Conservation (phyloP, 805 yeast genomes). For the Ogataea henricii region DNA sequence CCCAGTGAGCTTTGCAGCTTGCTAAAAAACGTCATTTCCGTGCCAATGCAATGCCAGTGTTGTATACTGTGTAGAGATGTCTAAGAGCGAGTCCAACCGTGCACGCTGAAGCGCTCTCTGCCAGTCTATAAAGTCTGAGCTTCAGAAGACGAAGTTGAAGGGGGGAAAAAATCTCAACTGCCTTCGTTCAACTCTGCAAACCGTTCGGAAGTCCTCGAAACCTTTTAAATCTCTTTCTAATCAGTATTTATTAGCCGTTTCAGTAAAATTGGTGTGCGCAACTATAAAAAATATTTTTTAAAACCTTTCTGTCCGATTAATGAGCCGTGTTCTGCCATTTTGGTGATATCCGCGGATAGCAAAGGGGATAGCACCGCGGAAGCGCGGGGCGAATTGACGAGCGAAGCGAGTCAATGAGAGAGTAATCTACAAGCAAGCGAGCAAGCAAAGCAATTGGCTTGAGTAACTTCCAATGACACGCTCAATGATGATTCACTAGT, state of each 20-base stretch:
- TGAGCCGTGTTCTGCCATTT: constrained; percentile 3
- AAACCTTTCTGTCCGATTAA: background rate
- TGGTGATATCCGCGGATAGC: background rate
- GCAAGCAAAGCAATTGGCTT: too few relatives aligned
- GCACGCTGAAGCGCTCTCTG: background rate
- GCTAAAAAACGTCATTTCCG: constrained; percentile 23
- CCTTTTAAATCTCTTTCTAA: background rate
- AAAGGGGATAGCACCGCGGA: constrained; percentile 1
- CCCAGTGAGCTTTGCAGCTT: constrained; percentile 22
- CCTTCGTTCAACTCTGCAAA: too few relatives aligned
- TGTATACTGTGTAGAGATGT: background rate
- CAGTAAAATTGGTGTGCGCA: background rate
- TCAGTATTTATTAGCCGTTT: background rate
- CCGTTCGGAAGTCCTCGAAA: too few relatives aligned
- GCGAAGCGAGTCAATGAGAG: too few relatives aligned
- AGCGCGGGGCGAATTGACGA: background rate
- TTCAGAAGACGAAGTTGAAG: too few relatives aligned
- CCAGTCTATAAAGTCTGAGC: too few relatives aligned
- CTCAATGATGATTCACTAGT: too few relatives aligned
- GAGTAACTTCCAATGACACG: too few relatives aligned
- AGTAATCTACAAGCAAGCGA: too few relatives aligned
- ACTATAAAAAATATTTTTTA: background rate
- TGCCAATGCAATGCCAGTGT: background rate
- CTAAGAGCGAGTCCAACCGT: background rate
- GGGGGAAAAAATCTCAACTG: too few relatives aligned